Base-by-base conservation (phyloP, 306 rosid species). In the Prunus armeniaca region DNA sequence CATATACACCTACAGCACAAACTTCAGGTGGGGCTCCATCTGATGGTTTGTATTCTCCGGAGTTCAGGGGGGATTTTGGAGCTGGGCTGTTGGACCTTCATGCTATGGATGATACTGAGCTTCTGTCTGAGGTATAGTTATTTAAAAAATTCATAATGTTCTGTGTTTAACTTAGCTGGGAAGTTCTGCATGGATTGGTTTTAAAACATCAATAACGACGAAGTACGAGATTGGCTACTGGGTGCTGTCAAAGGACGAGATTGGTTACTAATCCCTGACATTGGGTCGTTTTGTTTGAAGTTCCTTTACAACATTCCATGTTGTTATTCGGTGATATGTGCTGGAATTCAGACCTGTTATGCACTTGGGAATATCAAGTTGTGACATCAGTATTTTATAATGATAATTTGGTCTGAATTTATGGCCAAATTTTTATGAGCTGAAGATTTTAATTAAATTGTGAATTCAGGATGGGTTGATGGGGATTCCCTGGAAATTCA, bases 71-170 rank as follows among this genome's bases (percentile, higher is more conserved):
- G 47, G 98, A 94, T 81, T 89, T 94, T 50, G 98, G 98, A 72
- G 97, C 97, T 75, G 98, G 98, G 80, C 91, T 94, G 74, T 80
- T 94, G 89, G 98, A 94, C 85, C 98, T 94, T 84, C 96, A 94
- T 80, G 96, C 98, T 45, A 91, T 94, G 95, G 98, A 94, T 88
- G 98, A 94, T 74, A 94, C 98, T 41, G 98, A 94, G 83, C 98
- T 94, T 81, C 74, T 94, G 70, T 76, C 98, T 2, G 98, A 92
- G 95, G 98, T 94, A 81, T 62, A 79, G 57, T 78, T 49, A 24
- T 64, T 60, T 22, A 65, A 2, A 32, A 9, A 56, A 0, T 52
- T 52, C 34, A 22, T 75, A 22, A 61, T 69, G 61, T 64, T 54
- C 55, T 49, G 56, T 41, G 68, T 34, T 79, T 30, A 65, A 50